Evolutionary conservation across 345 rosid species (phyloP).

Genomic region (Schrenkiella parvula): DNA sequence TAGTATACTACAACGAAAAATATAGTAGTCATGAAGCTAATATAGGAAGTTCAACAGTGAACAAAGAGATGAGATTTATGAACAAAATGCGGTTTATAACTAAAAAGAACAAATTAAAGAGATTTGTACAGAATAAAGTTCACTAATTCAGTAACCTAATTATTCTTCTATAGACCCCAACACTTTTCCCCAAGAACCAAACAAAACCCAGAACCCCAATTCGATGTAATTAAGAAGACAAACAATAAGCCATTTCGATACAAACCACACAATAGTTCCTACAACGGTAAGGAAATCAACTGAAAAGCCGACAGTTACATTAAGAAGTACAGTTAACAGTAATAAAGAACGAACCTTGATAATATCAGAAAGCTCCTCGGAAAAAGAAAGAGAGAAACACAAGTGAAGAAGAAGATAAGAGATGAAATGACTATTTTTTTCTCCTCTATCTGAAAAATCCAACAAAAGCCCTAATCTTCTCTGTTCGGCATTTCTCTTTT

Average conservation of each 20-base stretch:
- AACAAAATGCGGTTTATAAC: background rate
- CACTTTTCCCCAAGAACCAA: background rate
- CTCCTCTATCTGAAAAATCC: background rate
- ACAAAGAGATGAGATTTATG: background rate
- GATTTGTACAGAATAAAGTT: no score
- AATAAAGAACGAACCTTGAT: constrained; percentile 11
- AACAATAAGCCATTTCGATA: constrained; percentile 5
- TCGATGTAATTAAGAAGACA: background rate
- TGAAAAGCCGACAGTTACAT: background rate
- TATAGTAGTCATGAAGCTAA: background rate
- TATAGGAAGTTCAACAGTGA: background rate
- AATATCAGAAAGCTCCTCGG: background rate
- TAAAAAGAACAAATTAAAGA: no score
- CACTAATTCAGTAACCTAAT: background rate
- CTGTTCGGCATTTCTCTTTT: constrained; percentile 15
- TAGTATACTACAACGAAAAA: background rate
- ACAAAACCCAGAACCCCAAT: constrained; percentile 9
- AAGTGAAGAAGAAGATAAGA: constrained; percentile 1
- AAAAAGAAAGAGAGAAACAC: background rate
- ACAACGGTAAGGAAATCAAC: background rate
- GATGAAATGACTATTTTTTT: background rate
- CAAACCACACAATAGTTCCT: background rate
- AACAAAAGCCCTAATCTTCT: constrained; percentile 30
- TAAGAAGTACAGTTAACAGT: constrained; percentile 5
- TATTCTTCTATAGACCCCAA: background rate